Conservation (phyloP, 495 filamentous ascomycete genomes). For the Pseudotulostoma volvatum region DNA sequence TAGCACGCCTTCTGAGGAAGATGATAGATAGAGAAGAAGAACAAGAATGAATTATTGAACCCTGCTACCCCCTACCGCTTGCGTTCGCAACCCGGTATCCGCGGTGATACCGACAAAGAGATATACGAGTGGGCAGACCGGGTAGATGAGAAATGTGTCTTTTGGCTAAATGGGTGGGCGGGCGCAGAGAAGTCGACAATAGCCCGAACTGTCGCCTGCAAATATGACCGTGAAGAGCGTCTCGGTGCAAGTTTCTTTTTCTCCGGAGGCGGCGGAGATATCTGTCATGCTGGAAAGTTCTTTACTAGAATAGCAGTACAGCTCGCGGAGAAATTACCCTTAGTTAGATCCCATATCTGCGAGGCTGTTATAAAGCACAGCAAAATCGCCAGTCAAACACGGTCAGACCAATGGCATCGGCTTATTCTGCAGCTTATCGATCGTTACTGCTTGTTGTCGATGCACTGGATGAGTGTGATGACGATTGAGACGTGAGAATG, state of each 20-base stretch:
- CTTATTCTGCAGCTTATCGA: slow-evolving; percentile 19
- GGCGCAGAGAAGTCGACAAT: slow-evolving; percentile 33
- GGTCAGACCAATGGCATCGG: too few species aligned
- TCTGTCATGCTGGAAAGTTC: slow-evolving; percentile 15
- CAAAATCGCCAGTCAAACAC: too few species aligned
- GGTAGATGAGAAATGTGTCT: slow-evolving; percentile 1
- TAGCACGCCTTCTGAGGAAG: too few species aligned
- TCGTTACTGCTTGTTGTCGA: slow-evolving; percentile 8
- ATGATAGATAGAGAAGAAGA: too few species aligned
- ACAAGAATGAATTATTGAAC: too few species aligned
- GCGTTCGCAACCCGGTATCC: slow-evolving; percentile 1
- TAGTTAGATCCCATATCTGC: too few species aligned
- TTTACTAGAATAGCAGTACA: slow-evolving; percentile 22
- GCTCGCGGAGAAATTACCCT: background rate
- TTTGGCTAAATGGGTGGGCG: slow-evolving; percentile 12
- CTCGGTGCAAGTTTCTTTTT: slow-evolving; percentile 24
- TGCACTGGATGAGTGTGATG: slow-evolving; percentile 10
- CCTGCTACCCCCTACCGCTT: too few species aligned
- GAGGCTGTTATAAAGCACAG: too few species aligned
- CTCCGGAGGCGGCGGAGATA: slow-evolving; percentile 22
- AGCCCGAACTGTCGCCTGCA: slow-evolving; percentile 22
- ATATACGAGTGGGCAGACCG: slow-evolving; percentile 1
- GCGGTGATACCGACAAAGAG: background rate
- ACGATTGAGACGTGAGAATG: slow-evolving; percentile 6
- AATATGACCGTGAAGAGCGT: slow-evolving; percentile 4